These are phyloP conservation scores for Colletotrichum sp. DNA, from an alignment of 2,329 filamentous ascomycete species.

Conservation along the genomic window DNA sequence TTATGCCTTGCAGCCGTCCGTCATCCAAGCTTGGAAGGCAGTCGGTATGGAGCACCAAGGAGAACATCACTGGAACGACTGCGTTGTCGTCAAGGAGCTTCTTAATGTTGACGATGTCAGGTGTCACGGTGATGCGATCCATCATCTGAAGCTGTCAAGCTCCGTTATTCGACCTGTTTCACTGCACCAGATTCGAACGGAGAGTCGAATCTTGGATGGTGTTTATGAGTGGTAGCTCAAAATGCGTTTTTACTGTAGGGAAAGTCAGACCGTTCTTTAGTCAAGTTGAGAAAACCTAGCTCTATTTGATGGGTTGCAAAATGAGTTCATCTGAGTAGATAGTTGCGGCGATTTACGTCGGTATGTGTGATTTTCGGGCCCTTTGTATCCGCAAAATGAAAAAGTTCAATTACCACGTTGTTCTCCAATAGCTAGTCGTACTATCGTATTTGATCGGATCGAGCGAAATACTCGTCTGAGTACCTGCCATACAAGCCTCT, in stretches of 20 bases:
- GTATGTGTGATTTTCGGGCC: no score
- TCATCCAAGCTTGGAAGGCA: not conserved
- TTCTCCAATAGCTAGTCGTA: not conserved
- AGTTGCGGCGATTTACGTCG: no score
- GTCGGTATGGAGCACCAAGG: not conserved
- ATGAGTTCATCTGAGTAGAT: not conserved
- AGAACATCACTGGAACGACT: not conserved
- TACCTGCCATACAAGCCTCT: not conserved
- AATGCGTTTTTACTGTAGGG: rapidly evolving
- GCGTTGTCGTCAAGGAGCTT: not conserved
- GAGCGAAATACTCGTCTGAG: not conserved
- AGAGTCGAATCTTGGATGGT: rapidly evolving
- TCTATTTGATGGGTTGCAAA: not conserved
- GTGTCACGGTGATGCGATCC: not conserved
- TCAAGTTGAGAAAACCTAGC: not conserved
- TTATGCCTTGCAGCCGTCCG: not conserved
- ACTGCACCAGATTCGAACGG: not conserved
- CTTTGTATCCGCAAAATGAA: no score
- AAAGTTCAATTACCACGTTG: no score
- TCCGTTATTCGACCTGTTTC: not conserved
- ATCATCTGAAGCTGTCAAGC: not conserved
- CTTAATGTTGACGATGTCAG: not conserved
- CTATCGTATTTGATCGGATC: not conserved
- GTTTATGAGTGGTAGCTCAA: rapidly evolving
- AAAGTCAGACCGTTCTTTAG: rapidly evolving